These are phyloP conservation scores for Ascoidea tarda DNA, from an alignment of 805 yeast genomes.

Conservation along the genomic window DNA sequence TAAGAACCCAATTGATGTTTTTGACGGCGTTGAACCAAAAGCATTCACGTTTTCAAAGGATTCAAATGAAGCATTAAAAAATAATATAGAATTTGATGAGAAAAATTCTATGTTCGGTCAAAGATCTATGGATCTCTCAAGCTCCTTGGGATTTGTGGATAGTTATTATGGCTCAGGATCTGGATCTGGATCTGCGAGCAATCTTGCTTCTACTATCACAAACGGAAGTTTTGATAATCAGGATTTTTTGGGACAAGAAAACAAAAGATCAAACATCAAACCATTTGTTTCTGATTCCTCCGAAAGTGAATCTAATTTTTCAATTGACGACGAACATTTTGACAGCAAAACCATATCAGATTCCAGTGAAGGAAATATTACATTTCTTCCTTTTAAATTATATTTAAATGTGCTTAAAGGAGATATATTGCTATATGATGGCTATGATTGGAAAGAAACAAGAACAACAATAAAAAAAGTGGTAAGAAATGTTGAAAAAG, in stretches of 20 bases:
- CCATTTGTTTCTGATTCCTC: neutral
- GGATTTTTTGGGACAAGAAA: constrained; percentile 16
- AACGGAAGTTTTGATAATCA: constrained; percentile 4
- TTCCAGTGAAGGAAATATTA: constrained; percentile 3
- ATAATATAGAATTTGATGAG: constrained; percentile 13
- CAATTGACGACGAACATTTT: neutral
- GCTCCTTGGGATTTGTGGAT: neutral
- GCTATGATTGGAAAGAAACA: constrained; percentile 84
- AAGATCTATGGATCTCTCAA: constrained; percentile 4
- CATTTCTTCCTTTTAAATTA: constrained; percentile 16
- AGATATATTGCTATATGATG: constrained; percentile 55
- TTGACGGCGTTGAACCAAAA: constrained; percentile 24
- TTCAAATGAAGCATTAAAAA: constrained; percentile 1
- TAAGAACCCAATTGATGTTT: constrained; percentile 21
- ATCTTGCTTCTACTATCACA: constrained; percentile 1
- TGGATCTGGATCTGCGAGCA: constrained; percentile 16
- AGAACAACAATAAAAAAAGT: constrained; percentile 52
- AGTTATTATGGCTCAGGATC: constrained; percentile 15
- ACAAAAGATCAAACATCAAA: neutral
- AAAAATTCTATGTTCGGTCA: constrained; percentile 13
- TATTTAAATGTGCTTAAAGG: constrained; percentile 22
- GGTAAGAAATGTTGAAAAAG: constrained; percentile 44
- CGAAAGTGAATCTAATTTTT: neutral
- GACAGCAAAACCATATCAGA: neutral
- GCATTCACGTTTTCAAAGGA: constrained; percentile 12